Conservation (phyloP, 352 stramenopile genomes). For the Plasmopara halstedii region DNA sequence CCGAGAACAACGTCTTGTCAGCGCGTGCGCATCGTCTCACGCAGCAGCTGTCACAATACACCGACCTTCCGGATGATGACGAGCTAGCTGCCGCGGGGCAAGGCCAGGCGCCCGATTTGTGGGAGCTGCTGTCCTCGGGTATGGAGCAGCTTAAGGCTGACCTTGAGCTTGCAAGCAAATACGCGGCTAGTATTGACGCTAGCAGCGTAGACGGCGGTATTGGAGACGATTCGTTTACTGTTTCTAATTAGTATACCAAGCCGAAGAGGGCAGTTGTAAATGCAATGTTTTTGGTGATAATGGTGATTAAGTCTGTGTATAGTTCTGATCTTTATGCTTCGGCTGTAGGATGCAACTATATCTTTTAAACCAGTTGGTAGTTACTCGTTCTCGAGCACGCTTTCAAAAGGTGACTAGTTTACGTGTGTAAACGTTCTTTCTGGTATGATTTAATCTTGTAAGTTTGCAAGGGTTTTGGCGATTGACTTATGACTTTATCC, state of each 20-base stretch:
- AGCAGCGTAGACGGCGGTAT: conserved; percentile 31
- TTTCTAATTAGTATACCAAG: conserved; percentile 38
- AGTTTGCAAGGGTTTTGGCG: too few relatives aligned
- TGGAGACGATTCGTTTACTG: conserved; percentile 50
- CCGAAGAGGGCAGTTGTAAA: conserved; percentile 10
- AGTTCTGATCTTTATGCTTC: too few relatives aligned
- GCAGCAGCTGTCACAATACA: conserved; percentile 79
- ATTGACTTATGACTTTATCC: too few relatives aligned
- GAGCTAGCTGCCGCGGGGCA: conserved; percentile 38
- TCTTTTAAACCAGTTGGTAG: too few relatives aligned
- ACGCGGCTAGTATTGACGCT: conserved; percentile 72
- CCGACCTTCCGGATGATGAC: conserved; percentile 67
- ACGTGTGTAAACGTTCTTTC: too few relatives aligned
- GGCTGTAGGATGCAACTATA: too few relatives aligned
- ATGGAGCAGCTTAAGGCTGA: conserved; percentile 88
- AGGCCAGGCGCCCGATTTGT: conserved; percentile 63
- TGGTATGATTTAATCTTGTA: too few relatives aligned
- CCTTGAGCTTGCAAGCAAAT: conserved; percentile 81
- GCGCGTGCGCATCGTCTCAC: conserved; percentile 70
- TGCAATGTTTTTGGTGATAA: conserved; percentile 12
- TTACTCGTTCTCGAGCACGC: too few relatives aligned
- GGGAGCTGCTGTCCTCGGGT: conserved; percentile 77
- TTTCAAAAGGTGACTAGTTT: too few relatives aligned
- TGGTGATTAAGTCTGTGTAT: too few relatives aligned
- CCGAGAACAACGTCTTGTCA: conserved; percentile 80